Evolutionary conservation across 306 rosid species (phyloP).

Genomic region (Sesbania bispinosa): DNA sequence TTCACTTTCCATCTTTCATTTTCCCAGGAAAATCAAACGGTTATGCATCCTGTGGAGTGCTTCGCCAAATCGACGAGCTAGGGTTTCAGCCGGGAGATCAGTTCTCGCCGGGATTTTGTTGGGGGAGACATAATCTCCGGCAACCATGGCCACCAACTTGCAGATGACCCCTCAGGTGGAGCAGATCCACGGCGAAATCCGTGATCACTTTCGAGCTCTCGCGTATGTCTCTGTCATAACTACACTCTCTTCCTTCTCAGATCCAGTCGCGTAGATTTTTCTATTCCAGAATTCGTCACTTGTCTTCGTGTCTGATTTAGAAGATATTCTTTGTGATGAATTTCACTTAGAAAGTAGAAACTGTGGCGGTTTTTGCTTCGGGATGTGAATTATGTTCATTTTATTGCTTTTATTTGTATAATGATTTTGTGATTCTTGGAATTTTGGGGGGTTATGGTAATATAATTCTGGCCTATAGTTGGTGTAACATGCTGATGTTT

Average conservation of each 20-base stretch:
- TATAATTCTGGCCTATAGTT: not conserved
- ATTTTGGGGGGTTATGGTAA: not conserved
- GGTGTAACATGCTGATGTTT: not conserved
- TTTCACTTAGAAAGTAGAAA: not conserved
- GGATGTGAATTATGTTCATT: not conserved
- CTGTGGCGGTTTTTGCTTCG: no score
- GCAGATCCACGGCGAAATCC: slow-evolving; percentile 99
- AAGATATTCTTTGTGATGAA: not conserved
- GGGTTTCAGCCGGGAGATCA: slow-evolving; percentile 33
- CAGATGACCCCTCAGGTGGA: slow-evolving; percentile 87
- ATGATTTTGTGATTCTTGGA: not conserved
- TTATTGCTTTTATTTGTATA: not conserved
- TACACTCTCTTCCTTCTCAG: no score
- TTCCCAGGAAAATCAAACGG: not conserved
- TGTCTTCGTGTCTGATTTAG: not conserved
- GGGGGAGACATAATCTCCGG: slow-evolving; percentile 37
- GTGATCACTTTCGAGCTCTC: slow-evolving; percentile 81
- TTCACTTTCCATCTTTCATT: not conserved
- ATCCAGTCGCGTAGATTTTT: no score
- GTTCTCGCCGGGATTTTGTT: slow-evolving; percentile 28
- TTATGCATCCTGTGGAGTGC: not conserved
- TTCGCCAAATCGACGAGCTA: not conserved
- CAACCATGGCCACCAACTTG: slow-evolving; percentile 69
- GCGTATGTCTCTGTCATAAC: slow-evolving; percentile 53
- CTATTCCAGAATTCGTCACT: not conserved